Evolutionary conservation across 352 stramenopile genomes (phyloP), one percentile per base, ranked within the genome.

Genomic region (Blastocystis sp.): DNA sequence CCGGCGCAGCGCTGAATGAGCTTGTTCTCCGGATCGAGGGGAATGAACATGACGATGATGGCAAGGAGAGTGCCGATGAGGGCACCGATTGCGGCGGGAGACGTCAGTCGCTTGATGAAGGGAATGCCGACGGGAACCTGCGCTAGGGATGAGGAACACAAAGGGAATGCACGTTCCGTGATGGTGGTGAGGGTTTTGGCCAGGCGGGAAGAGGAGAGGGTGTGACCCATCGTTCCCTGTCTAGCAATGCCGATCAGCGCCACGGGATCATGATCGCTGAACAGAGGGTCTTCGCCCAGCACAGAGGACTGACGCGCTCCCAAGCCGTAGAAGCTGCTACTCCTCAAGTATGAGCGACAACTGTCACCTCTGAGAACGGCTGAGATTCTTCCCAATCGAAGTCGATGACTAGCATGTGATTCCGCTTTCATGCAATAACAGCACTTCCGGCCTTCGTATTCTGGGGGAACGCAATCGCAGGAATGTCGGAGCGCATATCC

Each of bases 211-310:
- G 65, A 61, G 11, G 62, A 87, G 17, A 71, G 69, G 5, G 62
- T 77, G 23, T 62, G 52, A 10, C 62, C 65, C 41, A 71, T 48
- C 1, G 77, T 87, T 41, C 48, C 48, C 28, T 78, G 40, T 28
- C 77, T 23, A 43, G 65, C 40, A 74, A 69, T 69, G 62, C 52
- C 59, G 34, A 87, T 87, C 19, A 87, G n/a, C 28, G 62, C 48
- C 23, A 87, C 77, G 34, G 77, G 77, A 87, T 87, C 77, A 62
- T 87, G 62, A 76, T 87, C 77, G 34, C 71, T 74, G 52, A 77
- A 77, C 38, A 87, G 48, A 2, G 77, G 65, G 71, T 87, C 77
- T 11, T 87, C 77, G 40, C 77, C 77, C 69, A 87, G 62, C 14
- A 87, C 66, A 40, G 71, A 66, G 41, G 71, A 81, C 4, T 81